A percentile compares a stretch with the other conserved stretches of the same genome.
Conservation (phyloP, 257 asterid genomes). For the Sherardia arvensis region DNA sequence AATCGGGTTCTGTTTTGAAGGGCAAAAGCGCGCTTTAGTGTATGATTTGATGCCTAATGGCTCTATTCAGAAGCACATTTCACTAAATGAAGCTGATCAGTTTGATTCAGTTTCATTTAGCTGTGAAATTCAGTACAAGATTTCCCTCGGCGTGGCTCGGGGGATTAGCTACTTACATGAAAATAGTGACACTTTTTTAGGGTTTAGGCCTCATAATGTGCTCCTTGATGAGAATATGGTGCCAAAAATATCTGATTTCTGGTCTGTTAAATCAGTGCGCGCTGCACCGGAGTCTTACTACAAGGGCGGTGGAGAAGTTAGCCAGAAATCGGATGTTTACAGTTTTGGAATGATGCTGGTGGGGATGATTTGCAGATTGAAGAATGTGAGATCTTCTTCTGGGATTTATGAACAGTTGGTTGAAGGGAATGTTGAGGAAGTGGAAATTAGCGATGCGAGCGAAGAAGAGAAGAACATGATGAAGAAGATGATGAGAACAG, state of each 20-base stretch:
- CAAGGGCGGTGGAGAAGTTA: conserved; percentile 24
- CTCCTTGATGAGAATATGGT: conserved; percentile 34
- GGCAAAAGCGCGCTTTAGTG: conserved; percentile 31
- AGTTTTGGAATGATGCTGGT: conserved; percentile 49
- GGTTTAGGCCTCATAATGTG: conserved; percentile 31
- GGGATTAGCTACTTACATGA: conserved; percentile 35
- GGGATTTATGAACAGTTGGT: conserved; percentile 30
- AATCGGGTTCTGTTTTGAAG: conserved; percentile 35
- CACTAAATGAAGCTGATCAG: neutral
- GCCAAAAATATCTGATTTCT: conserved; percentile 37
- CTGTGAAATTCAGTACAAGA: conserved; percentile 20
- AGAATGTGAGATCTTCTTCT: conserved; percentile 29
- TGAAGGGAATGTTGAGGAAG: conserved; percentile 18
- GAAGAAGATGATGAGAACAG: conserved; percentile 38
- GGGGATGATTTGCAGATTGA: conserved; percentile 32
- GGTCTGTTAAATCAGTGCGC: conserved; percentile 18
- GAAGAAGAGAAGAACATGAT: conserved; percentile 35
- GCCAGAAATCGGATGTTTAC: conserved; percentile 43
- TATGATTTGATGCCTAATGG: conserved; percentile 35
- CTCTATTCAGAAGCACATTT: conserved; percentile 33
- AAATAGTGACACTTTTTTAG: conserved; percentile 28
- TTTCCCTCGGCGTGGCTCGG: conserved; percentile 34
- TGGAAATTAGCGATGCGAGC: conserved; percentile 19
- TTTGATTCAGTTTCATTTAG: conserved; percentile 13
- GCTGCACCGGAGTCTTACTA: conserved; percentile 31